These are phyloP conservation scores for Aegilops umbellulata DNA, from an alignment of 176 grass and related monocot genomes.

Conservation along the genomic window DNA sequence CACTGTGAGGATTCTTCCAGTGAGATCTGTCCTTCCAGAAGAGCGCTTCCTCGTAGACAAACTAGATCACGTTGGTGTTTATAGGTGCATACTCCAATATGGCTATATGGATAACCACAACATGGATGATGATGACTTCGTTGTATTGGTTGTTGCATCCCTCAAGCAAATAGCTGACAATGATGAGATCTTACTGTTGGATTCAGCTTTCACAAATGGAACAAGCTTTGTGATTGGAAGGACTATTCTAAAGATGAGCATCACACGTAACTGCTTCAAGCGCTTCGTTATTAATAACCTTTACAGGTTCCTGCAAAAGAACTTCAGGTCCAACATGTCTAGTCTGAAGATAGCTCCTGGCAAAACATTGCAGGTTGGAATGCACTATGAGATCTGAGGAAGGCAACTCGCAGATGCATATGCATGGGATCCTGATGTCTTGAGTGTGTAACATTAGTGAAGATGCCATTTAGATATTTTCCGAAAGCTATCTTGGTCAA, in stretches of 20 bases:
- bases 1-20: slow-evolving; percentile 60
- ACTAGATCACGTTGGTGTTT: slow-evolving; percentile 60
- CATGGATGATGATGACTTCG: slow-evolving; percentile 64
- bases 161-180: slow-evolving; percentile 53
- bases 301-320: slow-evolving; percentile 82
- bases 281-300: slow-evolving; percentile 46
- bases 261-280: slow-evolving; percentile 38
- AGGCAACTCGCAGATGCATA: slow-evolving; percentile 17
- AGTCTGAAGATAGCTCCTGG: slow-evolving; percentile 52
- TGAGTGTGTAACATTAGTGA: slow-evolving; percentile 10
- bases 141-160: slow-evolving; percentile 48
- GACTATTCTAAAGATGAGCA: slow-evolving; percentile 53
- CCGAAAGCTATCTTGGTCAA: neutral
- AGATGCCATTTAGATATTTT: neutral
- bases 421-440: neutral
- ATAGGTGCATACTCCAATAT: slow-evolving; percentile 76
- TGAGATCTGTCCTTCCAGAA: slow-evolving; percentile 57
- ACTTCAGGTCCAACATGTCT: slow-evolving; percentile 76
- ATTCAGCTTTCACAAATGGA: slow-evolving; percentile 52
- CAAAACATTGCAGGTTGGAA: slow-evolving; percentile 68
- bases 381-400: slow-evolving; percentile 74
- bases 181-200: slow-evolving; percentile 37
- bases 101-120: slow-evolving; percentile 75
- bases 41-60: slow-evolving; percentile 70
- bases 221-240: slow-evolving; percentile 70